A percentile compares a stretch with the other conserved stretches of the same genome.
Evolutionary conservation across 2,329 filamentous ascomycete genomes (phyloP).

Genomic region (Sclerotinia subarctica): DNA sequence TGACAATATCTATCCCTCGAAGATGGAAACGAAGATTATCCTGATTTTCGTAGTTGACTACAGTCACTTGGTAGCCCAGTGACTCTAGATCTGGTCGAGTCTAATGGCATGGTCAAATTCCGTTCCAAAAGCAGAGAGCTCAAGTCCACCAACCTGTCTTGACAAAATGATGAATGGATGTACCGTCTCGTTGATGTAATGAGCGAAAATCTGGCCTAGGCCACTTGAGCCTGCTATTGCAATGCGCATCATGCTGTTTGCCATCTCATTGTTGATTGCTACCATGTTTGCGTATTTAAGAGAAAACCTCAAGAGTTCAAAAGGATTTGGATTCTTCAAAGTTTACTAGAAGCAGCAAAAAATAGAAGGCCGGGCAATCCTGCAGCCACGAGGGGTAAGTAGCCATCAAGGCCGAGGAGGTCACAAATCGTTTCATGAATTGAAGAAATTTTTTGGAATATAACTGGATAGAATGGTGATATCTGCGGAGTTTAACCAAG

Average conservation of each 20-base stretch:
- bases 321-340: background rate
- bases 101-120: slow-evolving; percentile 28
- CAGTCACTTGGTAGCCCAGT: slow-evolving; percentile 58
- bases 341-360: background rate
- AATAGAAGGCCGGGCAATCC: background rate
- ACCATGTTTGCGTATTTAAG: background rate
- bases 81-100: slow-evolving; percentile 40
- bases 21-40: slow-evolving; percentile 61
- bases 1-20: slow-evolving; percentile 69
- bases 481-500: background rate
- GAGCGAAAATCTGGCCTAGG: slow-evolving; percentile 55
- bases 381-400: background rate
- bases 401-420: slow-evolving; percentile 14
- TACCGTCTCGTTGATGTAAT: slow-evolving; percentile 59
- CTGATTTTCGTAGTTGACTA: slow-evolving; percentile 63
- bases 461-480: slow-evolving; percentile 26
- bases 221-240: slow-evolving; percentile 61
- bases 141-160: slow-evolving; percentile 50
- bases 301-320: background rate
- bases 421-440: slow-evolving; percentile 29
- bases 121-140: background rate
- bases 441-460: slow-evolving; percentile 23
- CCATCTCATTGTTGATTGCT: background rate
- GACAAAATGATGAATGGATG: slow-evolving; percentile 71
- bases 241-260: slow-evolving; percentile 50